phyloP scores from a whole-genome alignment of 2,329 filamentous ascomycete genomes.

The Hypoxylon sp. region DNA sequence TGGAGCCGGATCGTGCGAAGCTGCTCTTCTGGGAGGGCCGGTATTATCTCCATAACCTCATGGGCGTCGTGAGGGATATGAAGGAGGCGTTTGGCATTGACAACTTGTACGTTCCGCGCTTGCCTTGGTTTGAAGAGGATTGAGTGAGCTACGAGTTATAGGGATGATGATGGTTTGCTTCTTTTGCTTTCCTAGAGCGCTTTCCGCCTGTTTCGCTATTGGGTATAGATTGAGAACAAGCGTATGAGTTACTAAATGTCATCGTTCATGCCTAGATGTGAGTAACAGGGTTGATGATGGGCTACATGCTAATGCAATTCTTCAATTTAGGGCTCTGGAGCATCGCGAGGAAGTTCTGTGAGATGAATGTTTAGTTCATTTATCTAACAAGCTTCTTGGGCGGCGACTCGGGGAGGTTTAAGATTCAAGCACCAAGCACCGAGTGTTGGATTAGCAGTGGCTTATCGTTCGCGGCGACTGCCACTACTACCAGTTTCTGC shows the following conservation, averaged over 20 bases:
- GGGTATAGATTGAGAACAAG: conserved; percentile 19
- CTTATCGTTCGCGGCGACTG: not conserved
- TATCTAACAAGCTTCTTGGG: not conserved
- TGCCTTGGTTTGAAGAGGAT: conserved; percentile 12
- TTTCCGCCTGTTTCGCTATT: conserved; percentile 13
- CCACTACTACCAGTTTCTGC: not conserved
- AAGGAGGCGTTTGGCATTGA: conserved; percentile 35
- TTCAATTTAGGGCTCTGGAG: not conserved
- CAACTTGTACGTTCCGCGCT: conserved; percentile 33
- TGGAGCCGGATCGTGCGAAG: not conserved
- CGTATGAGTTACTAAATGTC: conserved; percentile 11
- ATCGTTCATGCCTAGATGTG: not conserved
- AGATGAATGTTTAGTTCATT: too few species aligned
- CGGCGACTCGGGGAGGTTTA: not conserved
- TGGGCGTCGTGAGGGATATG: conserved; percentile 34
- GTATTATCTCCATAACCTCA: conserved; percentile 36
- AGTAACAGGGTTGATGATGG: not conserved
- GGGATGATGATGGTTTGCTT: too few species aligned
- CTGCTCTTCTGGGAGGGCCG: conserved; percentile 41
- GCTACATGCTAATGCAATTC: not conserved
- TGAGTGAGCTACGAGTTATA: conserved; percentile 2
- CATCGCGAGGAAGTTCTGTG: not conserved
- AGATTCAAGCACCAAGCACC: not conserved
- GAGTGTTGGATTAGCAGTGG: not conserved
- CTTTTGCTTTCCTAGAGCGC: conserved; percentile 18